Base-by-base conservation (phyloP, 1,139 yeast species). In the Pichia cactophila region DNA sequence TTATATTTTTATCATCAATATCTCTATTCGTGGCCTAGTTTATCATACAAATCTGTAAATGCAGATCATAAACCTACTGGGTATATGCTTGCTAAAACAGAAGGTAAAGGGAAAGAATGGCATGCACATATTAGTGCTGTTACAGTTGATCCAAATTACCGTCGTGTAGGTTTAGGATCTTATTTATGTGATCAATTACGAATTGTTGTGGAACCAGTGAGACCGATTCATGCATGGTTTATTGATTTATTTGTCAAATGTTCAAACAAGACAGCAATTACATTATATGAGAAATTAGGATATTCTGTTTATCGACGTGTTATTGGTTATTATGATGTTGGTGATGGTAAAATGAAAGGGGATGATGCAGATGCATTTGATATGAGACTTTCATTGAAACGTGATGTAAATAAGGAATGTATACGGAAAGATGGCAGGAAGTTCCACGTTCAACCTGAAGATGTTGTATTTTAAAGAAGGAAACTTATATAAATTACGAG, bases 71-170 rank as follows among this genome's bases (percentile, higher is more conserved):
- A 69, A 43, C 72, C 78, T 23, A 78, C 83, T 44, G 94, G 92
- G 0, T 85, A 85, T 61, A 83, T 94, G 95, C 82, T 94, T 80
- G 98, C 95, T n/a, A 94, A 94, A 66, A 83, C 95, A 3, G 98
- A 94, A 66, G 98, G 98, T 1, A 69, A 72, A 26, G 79, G 75
- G 17, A 78, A 75, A 49, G 95, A 89, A 56, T 92, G 97, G 96
- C 99, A 94, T 62, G 81, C 96, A 0, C 99, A 94, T 66, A 89
- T 94, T 50, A 89, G 97, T 0, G 98, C 98, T 0, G 96, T 94
- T 3, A 89, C 98, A 0, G 85, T 94, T 0, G 85, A 85, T 54
- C 83, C 86, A 28, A 82, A 81, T 48, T 90, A 85, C 61, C 72
- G 99, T 52, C 71, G 98, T 52, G 74, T 92, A 23, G 95, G 96